These are phyloP conservation scores for Fragaria iinumae DNA, from an alignment of 306 rosid species.

Conservation along the genomic window DNA sequence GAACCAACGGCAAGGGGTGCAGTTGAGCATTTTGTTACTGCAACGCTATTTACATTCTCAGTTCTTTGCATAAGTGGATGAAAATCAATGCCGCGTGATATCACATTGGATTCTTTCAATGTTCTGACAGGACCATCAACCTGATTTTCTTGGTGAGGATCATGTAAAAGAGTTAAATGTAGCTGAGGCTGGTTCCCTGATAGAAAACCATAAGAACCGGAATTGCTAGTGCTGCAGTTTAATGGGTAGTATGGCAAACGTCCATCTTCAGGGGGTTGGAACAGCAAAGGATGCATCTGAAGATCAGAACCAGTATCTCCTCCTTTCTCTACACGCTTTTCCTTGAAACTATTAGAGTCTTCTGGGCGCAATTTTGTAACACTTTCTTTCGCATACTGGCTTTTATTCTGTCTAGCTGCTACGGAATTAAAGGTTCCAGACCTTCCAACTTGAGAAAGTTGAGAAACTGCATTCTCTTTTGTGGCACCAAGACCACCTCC, in stretches of 20 bases:
- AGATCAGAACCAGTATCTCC: conserved; percentile 52
- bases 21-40: conserved; percentile 19
- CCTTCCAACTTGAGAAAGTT: conserved; percentile 43
- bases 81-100: conserved; percentile 72
- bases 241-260: conserved; percentile 51
- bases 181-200: conserved; percentile 74
- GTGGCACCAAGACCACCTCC: conserved; percentile 40
- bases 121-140: conserved; percentile 41
- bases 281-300: conserved; percentile 92
- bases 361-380: conserved; percentile 32
- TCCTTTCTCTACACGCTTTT: conserved; percentile 47
- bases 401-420: conserved; percentile 29
- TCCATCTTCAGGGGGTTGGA: conserved; percentile 73
- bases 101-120: conserved; percentile 43
- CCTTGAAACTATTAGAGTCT: conserved; percentile 41
- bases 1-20: conserved; percentile 23
- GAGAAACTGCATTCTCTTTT: conserved; percentile 39
- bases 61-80: conserved; percentile 93
- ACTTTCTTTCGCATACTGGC: conserved; percentile 25
- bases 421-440: conserved; percentile 22
- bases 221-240: conserved; percentile 48
- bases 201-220: conserved; percentile 62
- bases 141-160: conserved; percentile 57
- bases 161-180: conserved; percentile 64
- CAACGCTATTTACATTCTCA: conserved; percentile 25